These are phyloP conservation scores for Mucor plumbeus DNA, from an alignment of 371 early-diverging fungal genomes.

Conservation along the genomic window DNA sequence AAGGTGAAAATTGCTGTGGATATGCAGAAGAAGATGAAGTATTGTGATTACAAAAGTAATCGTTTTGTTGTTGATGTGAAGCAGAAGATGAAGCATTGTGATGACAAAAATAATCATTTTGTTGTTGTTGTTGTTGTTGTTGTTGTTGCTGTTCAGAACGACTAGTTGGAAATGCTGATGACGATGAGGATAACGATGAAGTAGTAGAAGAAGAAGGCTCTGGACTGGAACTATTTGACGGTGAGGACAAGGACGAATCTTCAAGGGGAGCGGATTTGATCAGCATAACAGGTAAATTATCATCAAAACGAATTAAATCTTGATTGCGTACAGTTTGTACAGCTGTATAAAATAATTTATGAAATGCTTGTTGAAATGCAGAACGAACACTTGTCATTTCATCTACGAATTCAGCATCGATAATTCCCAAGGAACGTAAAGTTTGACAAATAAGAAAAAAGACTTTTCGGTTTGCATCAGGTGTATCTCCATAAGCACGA, in stretches of 20 bases:
- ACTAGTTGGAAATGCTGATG: not conserved
- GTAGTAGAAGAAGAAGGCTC: not conserved
- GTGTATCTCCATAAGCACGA: constrained; percentile 80
- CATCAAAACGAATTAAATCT: constrained; percentile 24
- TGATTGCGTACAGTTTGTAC: constrained; percentile 66
- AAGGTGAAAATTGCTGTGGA: not conserved
- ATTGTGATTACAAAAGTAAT: not conserved
- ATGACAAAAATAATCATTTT: not conserved
- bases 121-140: constrained; percentile 9
- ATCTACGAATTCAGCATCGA: constrained; percentile 81
- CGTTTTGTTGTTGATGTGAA: not conserved
- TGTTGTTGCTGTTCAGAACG: constrained; percentile 1
- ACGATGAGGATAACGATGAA: not conserved
- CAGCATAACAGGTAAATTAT: constrained; percentile 18
- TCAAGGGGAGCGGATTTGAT: not conserved
- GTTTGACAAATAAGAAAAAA: constrained; percentile 80
- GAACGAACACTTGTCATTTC: constrained; percentile 79
- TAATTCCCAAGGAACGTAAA: constrained; percentile 72
- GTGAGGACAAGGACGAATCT: not conserved
- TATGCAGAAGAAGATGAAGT: not conserved
- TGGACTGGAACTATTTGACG: not conserved
- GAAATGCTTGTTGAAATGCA: constrained; percentile 83
- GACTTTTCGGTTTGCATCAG: constrained; percentile 80
- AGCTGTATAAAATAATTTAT: constrained; percentile 80
- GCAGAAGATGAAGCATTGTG: not conserved